Evolutionary conservation across 208 protist species (phyloP).

Genomic region (Balamuthia mandrillaris): DNA sequence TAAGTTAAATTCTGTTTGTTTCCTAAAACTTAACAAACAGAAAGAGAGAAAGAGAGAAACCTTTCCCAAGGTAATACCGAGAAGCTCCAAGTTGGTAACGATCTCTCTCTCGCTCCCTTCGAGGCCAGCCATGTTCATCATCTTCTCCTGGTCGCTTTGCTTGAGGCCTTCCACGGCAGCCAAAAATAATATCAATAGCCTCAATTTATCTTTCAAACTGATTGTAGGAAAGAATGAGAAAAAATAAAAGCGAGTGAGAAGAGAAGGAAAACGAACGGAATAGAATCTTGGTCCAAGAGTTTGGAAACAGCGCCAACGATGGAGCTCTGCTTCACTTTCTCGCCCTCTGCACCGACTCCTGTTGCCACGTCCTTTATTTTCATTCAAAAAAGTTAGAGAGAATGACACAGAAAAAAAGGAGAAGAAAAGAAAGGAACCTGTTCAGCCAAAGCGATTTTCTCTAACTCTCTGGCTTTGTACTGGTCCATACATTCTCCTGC

Average conservation of each 20-base stretch:
- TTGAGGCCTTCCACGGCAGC: neutral
- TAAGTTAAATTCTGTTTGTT: too few species aligned
- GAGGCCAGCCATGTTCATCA: neutral
- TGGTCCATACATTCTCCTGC: conserved; percentile 20
- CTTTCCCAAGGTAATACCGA: too few species aligned
- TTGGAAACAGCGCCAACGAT: neutral
- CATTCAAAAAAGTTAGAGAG: neutral
- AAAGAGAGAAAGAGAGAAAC: too few species aligned
- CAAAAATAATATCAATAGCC: conserved; percentile 3
- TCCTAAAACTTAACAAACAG: too few species aligned
- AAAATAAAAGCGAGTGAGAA: too few species aligned
- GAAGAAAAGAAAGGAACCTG: neutral
- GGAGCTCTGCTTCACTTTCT: neutral
- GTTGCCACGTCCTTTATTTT: neutral
- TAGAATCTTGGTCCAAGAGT: neutral
- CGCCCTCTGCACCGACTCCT: neutral
- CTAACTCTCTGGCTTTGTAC: neutral
- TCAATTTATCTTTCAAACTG: neutral
- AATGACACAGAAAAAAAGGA: too few species aligned
- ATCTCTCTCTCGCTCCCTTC: neutral
- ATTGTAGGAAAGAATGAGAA: too few species aligned
- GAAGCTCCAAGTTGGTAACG: neutral
- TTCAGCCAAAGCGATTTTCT: neutral
- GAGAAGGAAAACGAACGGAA: too few species aligned
- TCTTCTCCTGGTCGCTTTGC: neutral